phyloP scores from a whole-genome alignment of 768 basidiomycete genomes.

The Mycena polygramma region DNA sequence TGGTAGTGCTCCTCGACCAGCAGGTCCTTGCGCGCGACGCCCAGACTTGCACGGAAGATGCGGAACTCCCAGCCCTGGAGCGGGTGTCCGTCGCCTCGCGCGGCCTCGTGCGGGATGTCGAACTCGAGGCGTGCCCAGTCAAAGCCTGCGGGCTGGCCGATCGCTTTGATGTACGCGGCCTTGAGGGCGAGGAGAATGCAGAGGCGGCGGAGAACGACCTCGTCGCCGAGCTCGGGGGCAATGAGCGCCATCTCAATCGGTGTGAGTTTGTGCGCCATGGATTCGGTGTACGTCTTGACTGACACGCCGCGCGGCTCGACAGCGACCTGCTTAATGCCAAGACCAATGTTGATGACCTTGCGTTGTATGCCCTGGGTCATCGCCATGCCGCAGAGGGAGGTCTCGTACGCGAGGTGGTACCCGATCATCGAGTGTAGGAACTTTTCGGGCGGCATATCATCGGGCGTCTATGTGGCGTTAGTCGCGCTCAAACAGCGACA shows the following conservation, averaged over 20 bases:
- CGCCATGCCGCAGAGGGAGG: slow-evolving; percentile 84
- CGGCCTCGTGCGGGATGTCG: slow-evolving; percentile 72
- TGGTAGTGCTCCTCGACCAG: slow-evolving; percentile 79
- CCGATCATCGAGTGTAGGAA: slow-evolving; percentile 83
- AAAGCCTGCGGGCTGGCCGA: slow-evolving; percentile 85
- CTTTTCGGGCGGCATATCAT: slow-evolving; percentile 74
- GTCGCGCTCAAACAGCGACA: slow-evolving; percentile 10
- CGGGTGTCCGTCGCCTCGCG: slow-evolving; percentile 75
- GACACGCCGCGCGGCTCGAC: slow-evolving; percentile 73
- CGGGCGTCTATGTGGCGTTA: slow-evolving; percentile 56
- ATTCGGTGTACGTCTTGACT: slow-evolving; percentile 77
- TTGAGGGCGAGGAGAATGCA: slow-evolving; percentile 86
- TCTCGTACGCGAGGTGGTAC: slow-evolving; percentile 78
- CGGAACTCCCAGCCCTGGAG: slow-evolving; percentile 91
- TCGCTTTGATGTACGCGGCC: slow-evolving; percentile 85
- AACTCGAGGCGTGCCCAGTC: slow-evolving; percentile 88
- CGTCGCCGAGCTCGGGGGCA: slow-evolving; percentile 65
- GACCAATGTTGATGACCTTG: slow-evolving; percentile 84
- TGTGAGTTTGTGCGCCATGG: slow-evolving; percentile 73
- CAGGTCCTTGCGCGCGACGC: slow-evolving; percentile 69
- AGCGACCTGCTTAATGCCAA: slow-evolving; percentile 79
- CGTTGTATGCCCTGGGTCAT: slow-evolving; percentile 85
- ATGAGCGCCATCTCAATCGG: slow-evolving; percentile 67
- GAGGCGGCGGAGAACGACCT: slow-evolving; percentile 77
- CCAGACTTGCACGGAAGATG: slow-evolving; percentile 80